A percentile compares a stretch with the other conserved stretches of the same genome.
These are phyloP conservation scores for Rhizopus delemar DNA, from an alignment of 371 early-diverging fungal species.

Conservation along the genomic window DNA sequence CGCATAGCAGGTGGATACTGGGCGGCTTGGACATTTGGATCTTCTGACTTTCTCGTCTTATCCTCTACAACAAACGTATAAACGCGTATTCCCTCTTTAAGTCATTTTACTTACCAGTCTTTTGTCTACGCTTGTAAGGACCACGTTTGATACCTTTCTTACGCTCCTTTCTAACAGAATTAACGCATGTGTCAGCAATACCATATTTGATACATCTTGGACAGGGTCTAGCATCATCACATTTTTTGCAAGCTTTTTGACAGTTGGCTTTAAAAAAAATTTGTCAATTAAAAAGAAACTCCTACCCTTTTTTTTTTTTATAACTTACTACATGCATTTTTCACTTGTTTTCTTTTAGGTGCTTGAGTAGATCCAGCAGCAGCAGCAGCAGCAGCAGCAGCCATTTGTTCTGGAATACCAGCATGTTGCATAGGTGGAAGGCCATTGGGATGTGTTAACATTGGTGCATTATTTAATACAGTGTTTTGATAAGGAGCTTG, in stretches of 20 bases:
- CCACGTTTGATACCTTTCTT: slow-evolving; percentile 59
- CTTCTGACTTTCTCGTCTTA: slow-evolving; percentile 25
- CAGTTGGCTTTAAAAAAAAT: slow-evolving; percentile 38
- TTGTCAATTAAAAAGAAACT: neutral
- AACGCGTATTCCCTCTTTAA: neutral
- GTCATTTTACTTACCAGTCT: slow-evolving; percentile 24
- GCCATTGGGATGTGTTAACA: slow-evolving; percentile 30
- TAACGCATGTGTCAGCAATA: slow-evolving; percentile 52
- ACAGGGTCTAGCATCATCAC: slow-evolving; percentile 61
- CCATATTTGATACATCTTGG: slow-evolving; percentile 55
- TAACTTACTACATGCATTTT: slow-evolving; percentile 17
- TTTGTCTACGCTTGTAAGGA: slow-evolving; percentile 38
- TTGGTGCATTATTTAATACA: slow-evolving; percentile 21
- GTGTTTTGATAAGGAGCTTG: slow-evolving; percentile 34
- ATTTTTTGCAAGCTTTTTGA: slow-evolving; percentile 59
- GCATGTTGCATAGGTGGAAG: slow-evolving; percentile 36
- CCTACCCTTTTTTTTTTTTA: neutral
- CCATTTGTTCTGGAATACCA: slow-evolving; percentile 24
- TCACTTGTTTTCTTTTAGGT: slow-evolving; percentile 9
- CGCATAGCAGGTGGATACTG: slow-evolving; percentile 27
- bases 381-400: slow-evolving; percentile 14
- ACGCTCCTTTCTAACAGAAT: slow-evolving; percentile 53
- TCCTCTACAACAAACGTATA: slow-evolving; percentile 9
- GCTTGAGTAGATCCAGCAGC: slow-evolving; percentile 7
- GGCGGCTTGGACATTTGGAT: neutral